Evolutionary conservation across 2,329 filamentous ascomycete genomes (phyloP), one percentile per base, ranked within the genome.

Genomic region (Monilinia fructigena): DNA sequence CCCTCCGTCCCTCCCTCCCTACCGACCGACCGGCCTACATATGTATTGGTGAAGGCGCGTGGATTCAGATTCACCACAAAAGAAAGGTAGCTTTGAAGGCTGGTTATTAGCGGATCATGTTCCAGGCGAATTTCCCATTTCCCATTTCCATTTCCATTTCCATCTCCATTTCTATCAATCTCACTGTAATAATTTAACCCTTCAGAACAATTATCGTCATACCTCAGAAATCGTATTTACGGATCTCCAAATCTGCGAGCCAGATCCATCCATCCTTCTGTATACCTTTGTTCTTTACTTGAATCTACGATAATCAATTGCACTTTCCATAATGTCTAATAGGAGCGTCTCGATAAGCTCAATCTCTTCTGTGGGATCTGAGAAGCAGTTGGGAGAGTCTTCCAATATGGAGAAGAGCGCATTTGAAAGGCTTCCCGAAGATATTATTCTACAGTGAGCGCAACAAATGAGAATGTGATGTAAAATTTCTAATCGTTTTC

Each of bases 401-500:
- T 59, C 47, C 23, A 23, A 10, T n/a, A 68, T 63, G 65, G 62
- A 68, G 50, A 70, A 47, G 1, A 52, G 58, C 2, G 70, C 72
- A 45, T 86, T 89, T 71, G 80, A 83, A 47, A 81, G 79, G 55
- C 79, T 90, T 14, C 88, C 88, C 7, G 85, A 88, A 76, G 87
- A 90, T 76, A 90, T 90, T 67, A 89, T 90, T 71, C 80, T 89
- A 74, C 86, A 89, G 88, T 90, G 78, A 77, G 84, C 78, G 48
- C 55, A 48, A 56, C n/a, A 59, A 61, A 20, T 64, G 7, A 23
- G 14, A 48, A n/a, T 23, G 12, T 42, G 11, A 52, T 59, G 40
- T 26, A 59, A 58, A 59, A 6, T 5, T 40, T 61, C 65, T 71
- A 65, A 64, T 42, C 59, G 58, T 54, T 58, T 61, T 70, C 68